Evolutionary conservation across 164 flowering plant genomes (phyloP).

Genomic region (Akebia trifoliata): DNA sequence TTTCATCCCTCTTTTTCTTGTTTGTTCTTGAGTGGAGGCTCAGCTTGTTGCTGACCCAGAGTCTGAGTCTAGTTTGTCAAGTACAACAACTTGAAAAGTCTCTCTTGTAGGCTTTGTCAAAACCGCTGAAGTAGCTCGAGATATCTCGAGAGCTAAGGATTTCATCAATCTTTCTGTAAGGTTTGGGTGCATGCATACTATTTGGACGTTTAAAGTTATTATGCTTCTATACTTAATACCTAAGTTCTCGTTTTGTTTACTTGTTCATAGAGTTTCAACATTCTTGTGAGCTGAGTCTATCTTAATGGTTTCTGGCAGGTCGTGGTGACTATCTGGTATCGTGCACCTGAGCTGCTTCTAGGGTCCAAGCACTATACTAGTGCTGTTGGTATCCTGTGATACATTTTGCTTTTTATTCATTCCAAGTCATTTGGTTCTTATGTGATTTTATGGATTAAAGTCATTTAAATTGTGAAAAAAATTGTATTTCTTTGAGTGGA

Average conservation of each 20-base stretch:
- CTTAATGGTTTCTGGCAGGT: constrained; percentile 44
- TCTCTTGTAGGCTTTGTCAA: too few relatives aligned
- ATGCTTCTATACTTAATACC: neutral
- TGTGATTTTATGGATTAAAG: neutral
- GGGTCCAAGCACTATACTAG: constrained; percentile 98
- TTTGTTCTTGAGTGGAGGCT: too few relatives aligned
- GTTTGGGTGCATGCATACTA: neutral
- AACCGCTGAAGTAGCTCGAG: too few relatives aligned
- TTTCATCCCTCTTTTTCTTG: too few relatives aligned
- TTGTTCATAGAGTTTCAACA: neutral
- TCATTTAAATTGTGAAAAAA: neutral
- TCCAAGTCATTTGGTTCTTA: neutral
- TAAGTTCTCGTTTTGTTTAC: constrained; percentile 2
- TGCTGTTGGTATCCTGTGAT: constrained; percentile 83
- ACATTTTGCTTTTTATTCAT: neutral
- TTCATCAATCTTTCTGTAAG: neutral
- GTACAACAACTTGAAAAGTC: too few relatives aligned
- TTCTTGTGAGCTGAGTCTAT: constrained; percentile 4
- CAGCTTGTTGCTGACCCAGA: too few relatives aligned
- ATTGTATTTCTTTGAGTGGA: neutral
- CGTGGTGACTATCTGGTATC: constrained; percentile 99
- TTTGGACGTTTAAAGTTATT: neutral
- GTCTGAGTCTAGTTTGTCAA: too few relatives aligned
- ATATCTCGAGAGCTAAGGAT: too few relatives aligned
- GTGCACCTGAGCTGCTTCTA: constrained; percentile 97